phyloP scores from a whole-genome alignment of 2,329 filamentous ascomycete species.

The Fusarium sp. region DNA sequence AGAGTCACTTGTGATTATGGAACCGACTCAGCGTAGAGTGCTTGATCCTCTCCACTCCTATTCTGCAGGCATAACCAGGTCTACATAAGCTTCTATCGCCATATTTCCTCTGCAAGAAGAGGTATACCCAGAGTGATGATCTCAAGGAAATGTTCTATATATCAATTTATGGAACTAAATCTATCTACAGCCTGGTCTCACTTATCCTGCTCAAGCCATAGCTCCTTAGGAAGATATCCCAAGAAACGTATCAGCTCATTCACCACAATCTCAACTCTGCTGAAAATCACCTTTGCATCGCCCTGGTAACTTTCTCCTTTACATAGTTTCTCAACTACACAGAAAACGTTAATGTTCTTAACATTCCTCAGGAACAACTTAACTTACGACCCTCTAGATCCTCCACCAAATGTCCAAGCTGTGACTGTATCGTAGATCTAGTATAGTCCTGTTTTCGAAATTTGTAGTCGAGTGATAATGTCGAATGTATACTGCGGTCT shows the following conservation, averaged over 20 bases:
- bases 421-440: neutral
- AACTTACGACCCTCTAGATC: conserved; percentile 24
- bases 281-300: conserved; percentile 14
- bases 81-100: neutral
- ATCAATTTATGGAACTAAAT: no score
- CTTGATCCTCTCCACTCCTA: neutral
- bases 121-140: neutral
- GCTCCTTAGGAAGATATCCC: conserved; percentile 20
- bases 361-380: neutral
- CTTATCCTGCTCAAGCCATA: conserved; percentile 29
- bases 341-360: neutral
- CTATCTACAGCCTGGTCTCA: neutral
- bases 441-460: conserved; percentile 22
- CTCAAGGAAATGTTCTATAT: neutral
- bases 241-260: conserved; percentile 25
- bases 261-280: conserved; percentile 8
- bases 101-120: neutral
- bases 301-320: neutral
- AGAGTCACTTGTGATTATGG: neutral
- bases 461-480: conserved; percentile 32
- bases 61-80: neutral
- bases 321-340: conserved; percentile 11
- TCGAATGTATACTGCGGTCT: neutral
- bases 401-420: conserved; percentile 18
- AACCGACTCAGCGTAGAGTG: neutral